A percentile compares a stretch with the other conserved stretches of the same genome.
phyloP scores from a whole-genome alignment of 129 eudicot genomes.

The Tanacetum coccineum region DNA sequence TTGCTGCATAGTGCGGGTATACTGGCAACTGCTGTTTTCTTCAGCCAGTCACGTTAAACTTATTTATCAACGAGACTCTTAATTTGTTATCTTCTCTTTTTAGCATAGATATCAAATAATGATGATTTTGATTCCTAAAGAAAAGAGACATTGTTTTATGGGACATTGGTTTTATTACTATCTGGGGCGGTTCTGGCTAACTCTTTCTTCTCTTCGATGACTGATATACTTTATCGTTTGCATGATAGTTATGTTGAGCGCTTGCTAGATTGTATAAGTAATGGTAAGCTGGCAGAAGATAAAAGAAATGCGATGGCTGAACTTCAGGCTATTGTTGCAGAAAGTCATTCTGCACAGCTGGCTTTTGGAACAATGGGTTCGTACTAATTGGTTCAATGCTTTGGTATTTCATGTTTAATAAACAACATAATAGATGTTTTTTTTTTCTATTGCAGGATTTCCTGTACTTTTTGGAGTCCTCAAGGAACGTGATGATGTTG shows the following conservation, averaged over 20 bases:
- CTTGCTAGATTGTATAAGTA: slow-evolving; percentile 78
- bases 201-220: slow-evolving; percentile 5
- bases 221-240: slow-evolving; percentile 10
- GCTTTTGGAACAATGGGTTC: slow-evolving; percentile 93
- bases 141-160: slow-evolving; percentile 7
- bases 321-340: slow-evolving; percentile 84
- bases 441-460: slow-evolving; percentile 63
- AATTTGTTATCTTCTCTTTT: too few species aligned
- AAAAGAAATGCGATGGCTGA: slow-evolving; percentile 82
- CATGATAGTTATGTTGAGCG: slow-evolving; percentile 81
- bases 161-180: neutral
- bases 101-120: neutral
- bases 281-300: slow-evolving; percentile 72
- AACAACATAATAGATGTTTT: slow-evolving; percentile 1
- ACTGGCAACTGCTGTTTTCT: neutral
- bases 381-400: slow-evolving; percentile 16
- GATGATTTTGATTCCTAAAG: neutral
- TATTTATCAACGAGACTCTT: neutral
- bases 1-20: too few species aligned
- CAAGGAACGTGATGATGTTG: slow-evolving; percentile 86
- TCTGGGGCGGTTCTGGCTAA: slow-evolving; percentile 1
- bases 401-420: slow-evolving; percentile 3
- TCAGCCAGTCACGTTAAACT: neutral
- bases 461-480: slow-evolving; percentile 78
- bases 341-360: slow-evolving; percentile 73